Base-by-base conservation (phyloP, 148 eudicot genomes). In the Fallopia convolvulus region DNA sequence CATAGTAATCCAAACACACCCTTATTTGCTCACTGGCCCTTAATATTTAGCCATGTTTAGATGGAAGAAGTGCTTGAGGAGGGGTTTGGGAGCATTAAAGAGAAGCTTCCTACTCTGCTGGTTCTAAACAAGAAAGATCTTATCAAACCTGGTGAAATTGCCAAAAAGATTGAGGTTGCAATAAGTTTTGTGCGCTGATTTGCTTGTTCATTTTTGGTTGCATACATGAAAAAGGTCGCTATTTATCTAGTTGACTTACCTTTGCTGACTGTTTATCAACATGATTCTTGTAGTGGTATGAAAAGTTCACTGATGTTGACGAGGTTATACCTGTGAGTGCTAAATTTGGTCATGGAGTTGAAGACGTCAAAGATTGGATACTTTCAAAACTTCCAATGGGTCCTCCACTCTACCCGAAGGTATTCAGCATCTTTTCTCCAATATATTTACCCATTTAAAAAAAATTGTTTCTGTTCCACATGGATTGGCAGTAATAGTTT, bases 261-360 rank as follows among this genome's bases (percentile, higher is more conserved):
- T 68, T 36, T 68, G 11, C 20, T 39, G 21, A 68, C 41, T 7
- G 4, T 6, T 10, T 68, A 36, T 33, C 44, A 68, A 68, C 70
- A 36, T 4, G 15, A 23, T 46, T 3, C 60, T 80, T 86, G 80
- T 85, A 95, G 99, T 95, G 97, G 97, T 92, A 91, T 70, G 97
- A 95, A 83, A 95, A 95, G 79, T 88, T 88, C 80, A 91, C 97
- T 26, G 93, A 89, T 81, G 97, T 89, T 60, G 99, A 95, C 74
- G 99, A 92, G 68, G 99, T 95, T 41, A 95, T 95, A 79, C 99
- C 99, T 68, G 99, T 95, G 80, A 95, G 99, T 87, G 99, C 99
- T 26, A 95, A 93, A 83, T 89, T 83, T 81, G 99, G 97, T 71
- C 97, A 93, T 47, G 99, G 99, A 76, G 92, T 95, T 82, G 97